Base-by-base conservation (phyloP, 176 grass and related monocot genomes). In the Cenchrus fungigraminus region DNA sequence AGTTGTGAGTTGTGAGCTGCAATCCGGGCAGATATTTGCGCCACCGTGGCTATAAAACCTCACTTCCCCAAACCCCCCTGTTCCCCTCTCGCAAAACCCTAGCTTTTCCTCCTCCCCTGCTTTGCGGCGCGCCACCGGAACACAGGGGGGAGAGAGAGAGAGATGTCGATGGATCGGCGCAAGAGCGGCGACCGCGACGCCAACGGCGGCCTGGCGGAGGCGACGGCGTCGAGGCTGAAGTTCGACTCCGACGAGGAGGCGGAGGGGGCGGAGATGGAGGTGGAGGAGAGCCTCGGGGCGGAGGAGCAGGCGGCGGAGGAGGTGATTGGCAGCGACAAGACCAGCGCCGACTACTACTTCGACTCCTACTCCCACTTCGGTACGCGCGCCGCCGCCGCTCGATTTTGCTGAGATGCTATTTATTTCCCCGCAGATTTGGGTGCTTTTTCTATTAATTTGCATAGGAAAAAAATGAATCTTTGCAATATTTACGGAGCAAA, bases 301-400 rank as follows among this genome's bases (percentile, higher is more conserved):
- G 87, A 28, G 16, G 71, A 34, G 28, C 71, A 53, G 71, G 49
- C 14, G 28, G 68, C 55, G 63, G 79, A 15, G 61, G 82, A 64
- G 82, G 77, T 94, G 2, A 88, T 97, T 63, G 94, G 94, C 54
- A 86, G 51, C 83, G 97, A 96, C 8, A 92, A 96, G 79, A 99
- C 93, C 71, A 99, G 97, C 86, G 97, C 97, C 61, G 97, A 99
- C 80, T 96, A 99, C 85, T 99, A 99, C 86, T 99, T 99, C 74
- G 97, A 99, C 51, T 99, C 97, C 81, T 99, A 99, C 79, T 99
- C 97, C 71, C 97, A 99, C 89, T 99, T 95, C 69, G 97, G 96
- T 92, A 88, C 7, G 66, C 9, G 32, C 34, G 9, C 71, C 64
- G 22, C 13, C 6, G 10, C 17, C 42, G 31, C 46, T 60, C 52